These are phyloP conservation scores for Termitomyces titanicus DNA, from an alignment of 768 basidiomycete genomes.

Conservation along the genomic window DNA sequence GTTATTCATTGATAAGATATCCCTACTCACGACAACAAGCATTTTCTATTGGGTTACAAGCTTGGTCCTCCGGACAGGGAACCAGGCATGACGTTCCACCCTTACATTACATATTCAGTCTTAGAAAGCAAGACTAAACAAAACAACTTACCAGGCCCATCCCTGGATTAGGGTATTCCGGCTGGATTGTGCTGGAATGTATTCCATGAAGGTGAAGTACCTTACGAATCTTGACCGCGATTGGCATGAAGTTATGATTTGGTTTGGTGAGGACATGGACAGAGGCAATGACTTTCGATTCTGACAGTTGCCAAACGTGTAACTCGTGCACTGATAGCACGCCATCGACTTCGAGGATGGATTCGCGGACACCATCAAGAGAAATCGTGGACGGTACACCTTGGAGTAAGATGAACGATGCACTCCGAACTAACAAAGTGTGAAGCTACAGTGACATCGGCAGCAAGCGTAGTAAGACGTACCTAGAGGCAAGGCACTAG, in stretches of 20 bases:
- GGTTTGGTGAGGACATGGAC: conserved; percentile 89
- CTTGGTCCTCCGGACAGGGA: conserved; percentile 63
- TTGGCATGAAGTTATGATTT: conserved; percentile 86
- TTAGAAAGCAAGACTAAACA: background rate
- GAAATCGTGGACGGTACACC: conserved; percentile 90
- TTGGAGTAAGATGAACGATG: conserved; percentile 93
- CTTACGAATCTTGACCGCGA: conserved; percentile 80
- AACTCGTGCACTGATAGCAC: conserved; percentile 89
- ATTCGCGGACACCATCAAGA: conserved; percentile 80
- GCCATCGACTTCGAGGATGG: conserved; percentile 79
- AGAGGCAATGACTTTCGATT: conserved; percentile 91
- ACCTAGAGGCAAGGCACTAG: conserved; percentile 90
- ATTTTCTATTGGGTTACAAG: conserved; percentile 65
- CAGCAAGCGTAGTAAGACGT: conserved; percentile 17
- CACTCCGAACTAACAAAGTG: conserved; percentile 62
- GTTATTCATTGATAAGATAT: conserved; percentile 1
- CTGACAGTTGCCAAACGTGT: conserved; percentile 97
- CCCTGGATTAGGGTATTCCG: conserved; percentile 62
- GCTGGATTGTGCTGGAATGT: conserved; percentile 93
- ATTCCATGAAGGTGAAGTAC: conserved; percentile 88
- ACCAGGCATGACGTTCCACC: conserved; percentile 63
- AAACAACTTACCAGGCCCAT: conserved; percentile 42
- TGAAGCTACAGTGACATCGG: background rate
- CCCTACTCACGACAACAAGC: conserved; percentile 76
- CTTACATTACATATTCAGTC: conserved; percentile 17